phyloP scores from a whole-genome alignment of 2,329 filamentous ascomycete genomes.

The Zasmidium cellare region DNA sequence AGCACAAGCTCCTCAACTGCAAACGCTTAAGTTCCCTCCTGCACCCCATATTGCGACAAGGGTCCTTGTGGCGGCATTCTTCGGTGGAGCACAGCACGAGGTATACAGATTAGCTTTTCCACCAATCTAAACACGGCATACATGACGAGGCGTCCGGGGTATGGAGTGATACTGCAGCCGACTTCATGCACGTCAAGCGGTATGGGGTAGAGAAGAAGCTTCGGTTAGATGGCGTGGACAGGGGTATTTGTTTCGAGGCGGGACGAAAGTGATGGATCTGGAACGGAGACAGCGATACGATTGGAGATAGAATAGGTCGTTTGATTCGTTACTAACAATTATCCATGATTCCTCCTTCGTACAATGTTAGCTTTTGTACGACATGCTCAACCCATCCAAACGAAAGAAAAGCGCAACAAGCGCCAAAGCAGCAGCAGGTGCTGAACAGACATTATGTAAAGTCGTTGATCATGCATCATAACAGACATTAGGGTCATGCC shows the following conservation, averaged over 20 bases:
- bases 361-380: neutral
- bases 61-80: neutral
- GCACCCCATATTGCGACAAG: neutral
- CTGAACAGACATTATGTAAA: neutral
- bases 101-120: neutral
- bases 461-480: neutral
- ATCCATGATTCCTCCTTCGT: neutral
- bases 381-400: neutral
- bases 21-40: neutral
- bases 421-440: neutral
- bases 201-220: neutral
- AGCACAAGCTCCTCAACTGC: conserved; percentile 1
- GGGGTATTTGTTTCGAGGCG: neutral
- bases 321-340: neutral
- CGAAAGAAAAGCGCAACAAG: neutral
- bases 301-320: neutral
- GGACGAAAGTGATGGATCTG: neutral
- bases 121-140: too few relatives aligned
- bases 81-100: neutral
- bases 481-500: neutral
- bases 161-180: neutral
- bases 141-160: neutral
- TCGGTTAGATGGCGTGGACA: neutral
- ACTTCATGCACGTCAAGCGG: neutral
- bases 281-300: neutral